A percentile compares a stretch with the other conserved stretches of the same genome.
phyloP scores from a whole-genome alignment of 2,329 filamentous ascomycete species.

The Cladosporium cucumerinum region DNA sequence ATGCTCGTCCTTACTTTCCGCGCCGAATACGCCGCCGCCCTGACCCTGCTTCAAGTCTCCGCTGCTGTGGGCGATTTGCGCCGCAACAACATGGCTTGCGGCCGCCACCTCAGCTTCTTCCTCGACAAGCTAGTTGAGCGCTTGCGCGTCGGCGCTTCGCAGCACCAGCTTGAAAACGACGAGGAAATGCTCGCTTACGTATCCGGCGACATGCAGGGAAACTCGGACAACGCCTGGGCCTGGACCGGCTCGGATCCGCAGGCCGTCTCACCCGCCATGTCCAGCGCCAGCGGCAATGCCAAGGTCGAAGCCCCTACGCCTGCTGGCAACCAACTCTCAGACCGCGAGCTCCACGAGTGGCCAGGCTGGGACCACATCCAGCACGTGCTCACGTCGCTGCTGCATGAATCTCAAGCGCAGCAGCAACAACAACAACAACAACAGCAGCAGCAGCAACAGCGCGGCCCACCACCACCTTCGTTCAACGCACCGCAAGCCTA shows the following conservation, averaged over 20 bases:
- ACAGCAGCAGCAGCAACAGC: conserved; percentile 16
- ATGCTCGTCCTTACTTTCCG: conserved; percentile 74
- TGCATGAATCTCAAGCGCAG: conserved; percentile 43
- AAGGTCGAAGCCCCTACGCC: background rate
- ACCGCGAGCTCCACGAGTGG: conserved; percentile 58
- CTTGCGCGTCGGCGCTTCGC: conserved; percentile 41
- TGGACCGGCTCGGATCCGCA: conserved; percentile 52
- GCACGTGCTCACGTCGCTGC: conserved; percentile 56
- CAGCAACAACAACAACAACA: conserved; percentile 21
- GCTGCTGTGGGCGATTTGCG: conserved; percentile 68
- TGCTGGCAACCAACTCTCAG: conserved; percentile 23
- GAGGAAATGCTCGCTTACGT: conserved; percentile 87
- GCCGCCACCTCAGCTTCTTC: conserved; percentile 80
- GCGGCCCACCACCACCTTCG: conserved; percentile 23
- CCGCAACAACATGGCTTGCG: conserved; percentile 72
- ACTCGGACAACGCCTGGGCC: conserved; percentile 74
- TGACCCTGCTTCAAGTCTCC: conserved; percentile 68
- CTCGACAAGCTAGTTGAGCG: conserved; percentile 62
- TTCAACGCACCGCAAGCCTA: conserved; percentile 18
- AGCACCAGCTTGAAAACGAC: conserved; percentile 57
- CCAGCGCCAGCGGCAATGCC: background rate
- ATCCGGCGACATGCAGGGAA: conserved; percentile 80
- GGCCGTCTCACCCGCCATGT: background rate
- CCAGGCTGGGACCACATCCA: conserved; percentile 77
- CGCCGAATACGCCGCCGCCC: conserved; percentile 68